A percentile compares a stretch with the other conserved stretches of the same genome.
Conservation (phyloP, 192 early-diverging fungal species). For the Podila minutissima region DNA sequence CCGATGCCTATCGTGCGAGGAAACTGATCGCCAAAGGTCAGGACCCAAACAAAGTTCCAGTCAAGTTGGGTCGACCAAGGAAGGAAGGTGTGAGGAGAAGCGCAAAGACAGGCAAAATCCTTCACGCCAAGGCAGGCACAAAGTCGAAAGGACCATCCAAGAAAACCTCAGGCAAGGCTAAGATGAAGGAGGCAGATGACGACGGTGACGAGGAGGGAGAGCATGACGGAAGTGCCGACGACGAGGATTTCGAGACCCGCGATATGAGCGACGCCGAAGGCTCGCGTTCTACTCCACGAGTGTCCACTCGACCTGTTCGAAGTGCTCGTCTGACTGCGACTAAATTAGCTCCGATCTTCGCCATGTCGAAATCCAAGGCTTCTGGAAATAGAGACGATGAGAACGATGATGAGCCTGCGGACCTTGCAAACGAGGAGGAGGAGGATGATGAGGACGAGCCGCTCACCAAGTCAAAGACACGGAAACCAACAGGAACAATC, state of each 20-base stretch:
- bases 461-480: too few relatives aligned
- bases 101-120: background rate
- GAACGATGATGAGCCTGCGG: too few relatives aligned
- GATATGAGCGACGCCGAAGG: background rate
- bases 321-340: too few relatives aligned
- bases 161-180: background rate
- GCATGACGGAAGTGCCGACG: background rate
- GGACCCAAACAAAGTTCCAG: slow-evolving; percentile 1
- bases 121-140: background rate
- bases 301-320: too few relatives aligned
- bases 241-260: background rate
- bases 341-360: too few relatives aligned
- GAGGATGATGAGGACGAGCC: too few relatives aligned
- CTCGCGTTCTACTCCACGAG: background rate
- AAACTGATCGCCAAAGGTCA: slow-evolving; percentile 13
- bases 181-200: background rate
- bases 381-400: too few relatives aligned
- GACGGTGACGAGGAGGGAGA: slow-evolving; percentile 6
- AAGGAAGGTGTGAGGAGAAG: slow-evolving; percentile 11
- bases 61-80: slow-evolving; percentile 17
- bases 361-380: too few relatives aligned
- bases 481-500: too few relatives aligned
- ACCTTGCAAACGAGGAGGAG: too few relatives aligned
- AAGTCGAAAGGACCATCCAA: background rate
- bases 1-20: slow-evolving; percentile 22